Evolutionary conservation across 2,329 filamentous ascomycete species (phyloP), one percentile per base, ranked within the genome.

Genomic region (Alternaria postmessia): DNA sequence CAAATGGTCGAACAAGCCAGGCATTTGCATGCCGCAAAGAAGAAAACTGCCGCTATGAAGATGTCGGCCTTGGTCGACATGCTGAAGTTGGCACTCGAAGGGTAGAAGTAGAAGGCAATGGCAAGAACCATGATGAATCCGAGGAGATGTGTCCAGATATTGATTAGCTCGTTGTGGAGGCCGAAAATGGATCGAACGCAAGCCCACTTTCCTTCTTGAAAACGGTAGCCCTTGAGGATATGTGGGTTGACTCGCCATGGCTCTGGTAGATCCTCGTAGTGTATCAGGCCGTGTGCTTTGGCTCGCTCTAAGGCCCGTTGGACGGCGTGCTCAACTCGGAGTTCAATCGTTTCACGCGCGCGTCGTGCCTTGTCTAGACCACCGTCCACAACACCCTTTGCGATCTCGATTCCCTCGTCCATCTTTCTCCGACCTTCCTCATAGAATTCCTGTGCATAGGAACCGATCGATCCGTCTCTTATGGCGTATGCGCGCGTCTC

Each of bases 181-280:
- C 88, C 86, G 74, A 97, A 94, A 63, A 92, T 88, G 22, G 93
- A 97, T 52, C 87, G 87, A 52, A 98, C 83, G 76, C 94, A 98
- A 69, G 94, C 94, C 57, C 94, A 83, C 78, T 96, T 96, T 61
- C 92, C 93, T 72, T 96, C 92, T 62, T 88, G 91, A 82, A 99
- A 99, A 52, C 95, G 94, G 78, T 99, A 99, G 18, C 95, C 95
- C 54, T 87, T 88, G 52, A 89, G 84, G 75, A 99, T 98, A 80
- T 99, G 93, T 2, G 94, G 93, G 80, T 99, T 99, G 73, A 96
- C 90, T 62, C 91, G 87, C 95, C 95, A 99, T 0, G 95, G 95
- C 38, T 91, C 84, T 1, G 95, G 95, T 5, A 99, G 85, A 72
- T 97, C 93, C 47, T 96, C 89, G 80, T 98, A 99, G 62, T 87